Evolutionary conservation across 108 stramenopile species (phyloP), one percentile per base, ranked within the genome.

Genomic region (Mediolabrus comicus): DNA sequence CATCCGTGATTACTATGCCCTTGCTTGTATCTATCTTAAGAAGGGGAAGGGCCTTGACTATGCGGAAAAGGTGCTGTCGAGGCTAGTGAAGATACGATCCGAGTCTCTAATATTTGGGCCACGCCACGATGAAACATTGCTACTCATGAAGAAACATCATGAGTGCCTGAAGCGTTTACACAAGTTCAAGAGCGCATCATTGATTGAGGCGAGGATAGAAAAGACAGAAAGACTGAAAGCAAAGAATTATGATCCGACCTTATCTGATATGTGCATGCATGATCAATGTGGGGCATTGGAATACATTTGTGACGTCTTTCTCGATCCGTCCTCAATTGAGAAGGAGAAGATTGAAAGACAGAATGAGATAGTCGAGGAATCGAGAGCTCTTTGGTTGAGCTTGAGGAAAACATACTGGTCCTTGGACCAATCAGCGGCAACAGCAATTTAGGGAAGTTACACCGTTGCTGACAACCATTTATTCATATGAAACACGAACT

Each of bases 1-100:
- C 33, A 71, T 77, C 27, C 70, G 70, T n/a, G 71, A 77, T 13
- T 77, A 72, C 62, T 77, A 51, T 30, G 70, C 70, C 12, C 64
- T 77, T 25, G 63, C 69, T 0, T 51, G 56, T 33, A 52, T 77
- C 9, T 77, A 77, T 27, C 55, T 72, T 17, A 49, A 63, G 27
- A 59, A 66, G 41, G 58, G 71, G 4, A n/a, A n/a, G n/a, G 39
- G 35, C 12, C 63, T 56, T 38, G 70, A 36, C 9, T 57, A 59
- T 27, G 75, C 75, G 14, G 75, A 77, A 36, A 35, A 46, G 27
- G 65, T 70, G 7, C 31, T 77, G 28, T 35, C 63, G 36, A 63
- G 69, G 62, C 61, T 71, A 6, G 71, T 66, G 9, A 72, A 64
- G 46, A 36, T 77, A 33, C 70, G 75, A 24, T 57, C 64, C 9